Percentiles rank a stretch among this genome's conserved stretches.
Conservation (phyloP, 2,329 filamentous ascomycete genomes). For the Alternaria triticina region DNA sequence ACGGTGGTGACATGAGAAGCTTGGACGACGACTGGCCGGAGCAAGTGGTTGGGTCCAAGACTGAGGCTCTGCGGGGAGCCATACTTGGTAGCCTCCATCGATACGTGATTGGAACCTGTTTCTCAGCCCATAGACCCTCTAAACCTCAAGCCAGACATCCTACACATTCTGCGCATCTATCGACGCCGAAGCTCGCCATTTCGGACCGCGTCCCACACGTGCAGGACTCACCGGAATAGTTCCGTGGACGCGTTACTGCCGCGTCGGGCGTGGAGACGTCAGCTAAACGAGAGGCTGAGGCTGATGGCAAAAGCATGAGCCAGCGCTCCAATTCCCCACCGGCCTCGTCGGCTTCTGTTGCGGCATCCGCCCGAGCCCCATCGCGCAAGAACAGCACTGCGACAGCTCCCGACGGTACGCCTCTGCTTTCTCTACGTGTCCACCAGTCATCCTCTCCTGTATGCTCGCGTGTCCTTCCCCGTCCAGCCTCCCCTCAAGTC, state of each 20-base stretch:
- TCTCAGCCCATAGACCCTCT: background rate
- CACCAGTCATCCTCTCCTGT: background rate
- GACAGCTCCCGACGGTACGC: constrained; percentile 50
- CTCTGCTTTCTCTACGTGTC: background rate
- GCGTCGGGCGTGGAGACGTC: constrained; percentile 3
- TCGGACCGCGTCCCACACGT: background rate
- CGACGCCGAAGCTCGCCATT: background rate
- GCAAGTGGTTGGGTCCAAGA: background rate
- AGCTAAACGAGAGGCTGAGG: constrained; percentile 15
- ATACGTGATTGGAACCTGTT: background rate
- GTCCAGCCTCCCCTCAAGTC: constrained; percentile 4
- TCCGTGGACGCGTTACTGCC: constrained; percentile 2
- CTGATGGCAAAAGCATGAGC: constrained; percentile 15
- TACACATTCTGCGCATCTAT: background rate
- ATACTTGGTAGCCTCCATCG: background rate
- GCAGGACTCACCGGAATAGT: constrained; percentile 1
- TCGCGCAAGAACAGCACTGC: constrained; percentile 45
- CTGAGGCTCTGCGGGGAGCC: constrained; percentile 12
- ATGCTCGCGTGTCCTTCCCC: constrained; percentile 1
- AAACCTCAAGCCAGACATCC: background rate
- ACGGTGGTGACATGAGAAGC: background rate
- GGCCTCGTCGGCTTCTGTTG: constrained; percentile 38
- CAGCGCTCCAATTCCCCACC: constrained; percentile 9
- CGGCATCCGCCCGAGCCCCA: constrained; percentile 36
- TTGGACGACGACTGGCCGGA: background rate